These are phyloP conservation scores for Umbelopsis ramanniana DNA, from an alignment of 192 early-diverging fungal genomes.

Conservation along the genomic window DNA sequence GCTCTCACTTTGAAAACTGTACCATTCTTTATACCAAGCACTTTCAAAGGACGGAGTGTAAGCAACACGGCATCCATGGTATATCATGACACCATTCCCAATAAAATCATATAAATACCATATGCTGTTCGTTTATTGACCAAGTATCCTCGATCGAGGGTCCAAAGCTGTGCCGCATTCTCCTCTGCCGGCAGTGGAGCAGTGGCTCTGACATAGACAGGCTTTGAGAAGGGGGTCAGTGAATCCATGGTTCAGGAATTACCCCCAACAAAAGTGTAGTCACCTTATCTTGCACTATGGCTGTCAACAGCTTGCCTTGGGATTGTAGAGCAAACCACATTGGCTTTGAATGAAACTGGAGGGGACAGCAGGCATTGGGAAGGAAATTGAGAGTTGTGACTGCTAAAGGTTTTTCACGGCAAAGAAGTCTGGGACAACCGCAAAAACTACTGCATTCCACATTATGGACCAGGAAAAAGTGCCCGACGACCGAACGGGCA, in stretches of 20 bases:
- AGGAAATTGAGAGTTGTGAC: not conserved
- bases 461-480: constrained; percentile 25
- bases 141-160: not conserved
- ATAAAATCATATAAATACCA: not conserved
- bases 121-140: constrained; percentile 1
- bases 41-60: not conserved
- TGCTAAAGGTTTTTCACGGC: constrained; percentile 12
- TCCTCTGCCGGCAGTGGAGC: not conserved
- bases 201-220: not conserved
- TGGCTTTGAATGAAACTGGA: too few species aligned
- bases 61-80: not conserved
- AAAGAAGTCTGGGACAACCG: not conserved
- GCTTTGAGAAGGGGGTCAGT: not conserved
- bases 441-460: not conserved
- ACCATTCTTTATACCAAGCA: constrained; percentile 1
- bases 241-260: not conserved
- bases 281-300: not conserved
- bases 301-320: not conserved
- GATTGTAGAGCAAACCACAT: constrained; percentile 6
- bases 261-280: not conserved
- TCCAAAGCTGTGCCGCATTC: not conserved
- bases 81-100: not conserved
- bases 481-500: constrained; percentile 20
- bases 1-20: not conserved
- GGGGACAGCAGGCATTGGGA: too few species aligned